These are phyloP conservation scores for Nannochloris sp. DNA, from an alignment of 139 green algal species.

Conservation along the genomic window DNA sequence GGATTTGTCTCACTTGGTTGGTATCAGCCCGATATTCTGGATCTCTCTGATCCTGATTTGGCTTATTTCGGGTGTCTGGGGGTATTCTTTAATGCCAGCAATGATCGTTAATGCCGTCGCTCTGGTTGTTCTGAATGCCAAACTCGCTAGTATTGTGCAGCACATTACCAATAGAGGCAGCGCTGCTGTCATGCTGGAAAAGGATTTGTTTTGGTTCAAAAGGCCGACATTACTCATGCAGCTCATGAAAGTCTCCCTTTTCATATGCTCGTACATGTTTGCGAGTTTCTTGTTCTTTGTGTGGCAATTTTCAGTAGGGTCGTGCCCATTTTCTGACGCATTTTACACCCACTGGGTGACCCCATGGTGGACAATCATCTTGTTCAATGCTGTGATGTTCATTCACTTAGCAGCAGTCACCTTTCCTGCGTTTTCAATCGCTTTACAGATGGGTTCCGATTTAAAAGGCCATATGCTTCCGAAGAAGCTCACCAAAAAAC, in stretches of 20 bases:
- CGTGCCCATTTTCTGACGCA: constrained; percentile 29
- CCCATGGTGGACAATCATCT: constrained; percentile 24
- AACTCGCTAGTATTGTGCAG: constrained; percentile 17
- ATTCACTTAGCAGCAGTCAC: constrained; percentile 25
- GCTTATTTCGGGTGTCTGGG: constrained; percentile 17
- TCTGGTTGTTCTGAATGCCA: constrained; percentile 5
- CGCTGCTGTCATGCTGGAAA: constrained; percentile 12
- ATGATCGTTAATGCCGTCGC: constrained; percentile 9
- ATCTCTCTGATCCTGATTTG: constrained; percentile 18
- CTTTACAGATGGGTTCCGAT: constrained; percentile 38
- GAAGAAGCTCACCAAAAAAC: constrained; percentile 6
- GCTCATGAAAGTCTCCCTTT: constrained; percentile 28
- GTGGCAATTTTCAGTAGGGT: constrained; percentile 29
- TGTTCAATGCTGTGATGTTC: constrained; percentile 25
- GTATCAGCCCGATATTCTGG: constrained; percentile 20
- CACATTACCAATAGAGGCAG: constrained; percentile 20
- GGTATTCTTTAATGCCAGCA: constrained; percentile 15
- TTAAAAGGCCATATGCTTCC: constrained; percentile 14
- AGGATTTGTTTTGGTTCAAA: constrained; percentile 33
- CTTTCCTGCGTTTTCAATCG: constrained; percentile 34
- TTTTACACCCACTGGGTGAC: constrained; percentile 17
- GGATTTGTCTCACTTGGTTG: constrained; percentile 24
- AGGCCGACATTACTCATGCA: constrained; percentile 25
- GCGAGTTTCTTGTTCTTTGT: constrained; percentile 9
- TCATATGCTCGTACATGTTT: constrained; percentile 37